Evolutionary conservation across 179 eudicot species (phyloP).

Genomic region (Nepenthes alata): DNA sequence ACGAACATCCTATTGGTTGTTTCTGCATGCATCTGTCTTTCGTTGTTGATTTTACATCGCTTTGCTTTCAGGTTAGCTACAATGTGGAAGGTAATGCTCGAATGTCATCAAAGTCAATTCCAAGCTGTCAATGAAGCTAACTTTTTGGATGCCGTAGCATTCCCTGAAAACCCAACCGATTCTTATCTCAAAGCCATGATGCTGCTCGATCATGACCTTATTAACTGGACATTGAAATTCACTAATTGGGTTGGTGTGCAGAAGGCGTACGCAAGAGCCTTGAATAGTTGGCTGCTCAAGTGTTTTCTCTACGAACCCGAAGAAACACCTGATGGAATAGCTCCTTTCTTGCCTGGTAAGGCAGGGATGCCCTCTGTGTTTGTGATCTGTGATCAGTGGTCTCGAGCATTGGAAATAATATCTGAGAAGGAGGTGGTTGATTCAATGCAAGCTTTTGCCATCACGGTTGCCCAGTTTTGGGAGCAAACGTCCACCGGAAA

Average conservation of each 20-base stretch:
- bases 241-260: conserved; percentile 71
- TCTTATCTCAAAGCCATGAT: conserved; percentile 58
- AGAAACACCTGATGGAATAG: conserved; percentile 68
- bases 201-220: conserved; percentile 60
- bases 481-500: conserved; percentile 60
- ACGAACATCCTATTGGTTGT: background rate
- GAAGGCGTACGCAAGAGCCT: conserved; percentile 64
- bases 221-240: conserved; percentile 66
- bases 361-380: conserved; percentile 86
- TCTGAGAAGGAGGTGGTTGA: conserved; percentile 81
- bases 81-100: conserved; percentile 87
- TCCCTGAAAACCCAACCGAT: conserved; percentile 45
- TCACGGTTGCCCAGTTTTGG: conserved; percentile 60
- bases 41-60: conserved; percentile 3
- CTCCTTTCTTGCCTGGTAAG: conserved; percentile 84
- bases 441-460: conserved; percentile 59
- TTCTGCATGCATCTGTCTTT: background rate
- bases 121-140: conserved; percentile 69
- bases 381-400: conserved; percentile 82
- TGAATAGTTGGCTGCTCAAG: conserved; percentile 70
- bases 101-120: conserved; percentile 74
- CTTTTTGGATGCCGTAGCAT: conserved; percentile 63
- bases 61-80: conserved; percentile 43
- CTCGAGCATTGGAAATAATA: conserved; percentile 64
- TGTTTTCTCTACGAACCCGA: conserved; percentile 68